phyloP scores from a whole-genome alignment of 768 basidiomycete genomes.

The Pholiota microspora region DNA sequence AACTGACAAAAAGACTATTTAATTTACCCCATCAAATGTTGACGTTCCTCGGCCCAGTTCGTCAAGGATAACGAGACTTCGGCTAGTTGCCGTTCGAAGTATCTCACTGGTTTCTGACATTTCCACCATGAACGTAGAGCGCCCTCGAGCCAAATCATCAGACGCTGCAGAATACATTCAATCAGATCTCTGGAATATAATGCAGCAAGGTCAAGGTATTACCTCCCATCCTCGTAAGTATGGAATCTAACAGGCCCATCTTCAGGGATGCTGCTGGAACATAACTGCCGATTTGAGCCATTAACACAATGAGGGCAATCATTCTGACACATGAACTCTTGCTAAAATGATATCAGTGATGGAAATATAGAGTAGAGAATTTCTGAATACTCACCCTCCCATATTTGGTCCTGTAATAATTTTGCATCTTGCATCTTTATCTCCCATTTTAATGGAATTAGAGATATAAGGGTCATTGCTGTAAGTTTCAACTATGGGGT shows the following conservation, averaged over 20 bases:
- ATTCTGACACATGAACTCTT: slow-evolving; percentile 85
- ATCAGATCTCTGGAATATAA: neutral
- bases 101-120: slow-evolving; percentile 93
- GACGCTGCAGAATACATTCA: slow-evolving; percentile 49
- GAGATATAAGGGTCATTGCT: slow-evolving; percentile 82
- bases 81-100: slow-evolving; percentile 66
- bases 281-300: slow-evolving; percentile 93
- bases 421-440: slow-evolving; percentile 48
- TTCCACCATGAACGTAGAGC: slow-evolving; percentile 98
- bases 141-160: slow-evolving; percentile 82
- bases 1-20: too few species aligned
- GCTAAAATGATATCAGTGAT: slow-evolving; percentile 28
- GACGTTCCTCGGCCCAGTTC: slow-evolving; percentile 89
- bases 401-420: slow-evolving; percentile 87
- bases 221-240: slow-evolving; percentile 92
- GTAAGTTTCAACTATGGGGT: slow-evolving; percentile 89
- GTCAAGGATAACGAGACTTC: slow-evolving; percentile 87
- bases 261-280: slow-evolving; percentile 79
- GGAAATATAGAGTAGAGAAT: neutral
- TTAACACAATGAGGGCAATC: slow-evolving; percentile 72
- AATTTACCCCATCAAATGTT: slow-evolving; percentile 79
- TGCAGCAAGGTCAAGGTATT: slow-evolving; percentile 5
- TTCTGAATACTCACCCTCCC: slow-evolving; percentile 51
- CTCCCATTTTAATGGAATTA: slow-evolving; percentile 71
- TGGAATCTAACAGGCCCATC: slow-evolving; percentile 78